Base-by-base conservation (phyloP, 2,329 filamentous ascomycete genomes). In the Rutstroemia sydowiana region DNA sequence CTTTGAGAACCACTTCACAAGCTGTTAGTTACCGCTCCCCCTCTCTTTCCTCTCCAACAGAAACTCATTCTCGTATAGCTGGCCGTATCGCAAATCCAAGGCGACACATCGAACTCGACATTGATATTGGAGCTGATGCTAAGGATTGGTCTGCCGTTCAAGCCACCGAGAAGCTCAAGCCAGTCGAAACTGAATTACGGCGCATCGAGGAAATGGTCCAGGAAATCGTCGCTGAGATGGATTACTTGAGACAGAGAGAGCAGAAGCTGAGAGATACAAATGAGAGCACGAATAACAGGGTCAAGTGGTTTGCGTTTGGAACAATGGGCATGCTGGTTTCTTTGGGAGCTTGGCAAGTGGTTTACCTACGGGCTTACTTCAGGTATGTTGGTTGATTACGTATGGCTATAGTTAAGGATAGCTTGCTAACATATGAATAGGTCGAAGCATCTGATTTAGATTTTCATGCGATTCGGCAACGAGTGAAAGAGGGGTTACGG, bases 101-200 rank as follows among this genome's bases (percentile, higher is more conserved):
- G 66, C 87, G 90, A 60, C 79, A 86, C 69, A 72, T 96, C 60
- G 66, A 68, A 60, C 61, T 67, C 42, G 65, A 66, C 49, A 65
- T 68, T 49, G 65, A 68, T 49, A 68, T 68, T 54, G 66, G 66
- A 32, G 65, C 66, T 9, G 66, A 68, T 70, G 93, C 93, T 59
- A 95, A 95, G 71, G 93, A 98, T 74, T 98, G 93, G 93, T 90
- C 85, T 59, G 89, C 89, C 62, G 95, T 97, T 68, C 90, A 96
- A 73, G 89, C 89, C 53, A 87, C 85, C 58, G 93, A 98, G 81
- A 97, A 97, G 78, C 84, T 98, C 63, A 95, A 95, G 80, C 93
- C 93, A 44, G 82, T 96, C 63, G 93, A 98, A 75, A 90, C 88
- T 16, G 93, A 97, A 70, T 81, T 98, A 66, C 85, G 91, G 65